phyloP scores from a whole-genome alignment of 2,329 filamentous ascomycete genomes.

The Fragosphaeria purpurea region DNA sequence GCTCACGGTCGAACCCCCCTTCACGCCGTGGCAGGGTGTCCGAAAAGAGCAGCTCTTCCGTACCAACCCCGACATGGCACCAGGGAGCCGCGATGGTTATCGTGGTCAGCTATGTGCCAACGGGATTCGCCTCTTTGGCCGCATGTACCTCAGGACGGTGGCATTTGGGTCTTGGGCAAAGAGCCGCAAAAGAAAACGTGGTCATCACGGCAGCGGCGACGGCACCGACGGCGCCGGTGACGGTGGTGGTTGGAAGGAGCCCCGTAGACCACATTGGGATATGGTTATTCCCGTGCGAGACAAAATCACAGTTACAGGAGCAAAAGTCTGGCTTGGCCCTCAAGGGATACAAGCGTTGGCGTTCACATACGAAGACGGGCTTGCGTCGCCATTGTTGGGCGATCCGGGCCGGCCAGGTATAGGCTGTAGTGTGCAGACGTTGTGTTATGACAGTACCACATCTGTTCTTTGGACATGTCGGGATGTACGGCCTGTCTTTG shows the following conservation, averaged over 20 bases:
- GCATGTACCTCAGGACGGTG: slow-evolving; percentile 1
- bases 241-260: no score
- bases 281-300: slow-evolving; percentile 1
- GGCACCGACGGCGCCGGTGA: no score
- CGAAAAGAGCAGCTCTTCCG: neutral
- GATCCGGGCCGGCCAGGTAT: neutral
- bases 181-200: neutral
- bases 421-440: neutral
- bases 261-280: neutral
- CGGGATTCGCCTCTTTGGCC: slow-evolving; percentile 3
- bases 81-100: no score
- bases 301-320: neutral
- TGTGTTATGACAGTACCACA: neutral
- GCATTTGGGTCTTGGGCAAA: neutral
- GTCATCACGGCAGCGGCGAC: neutral
- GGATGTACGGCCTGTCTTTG: neutral
- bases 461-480: neutral
- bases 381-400: slow-evolving; percentile 4
- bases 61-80: neutral
- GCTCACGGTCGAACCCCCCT: neutral
- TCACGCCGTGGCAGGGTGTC: neutral
- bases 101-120: slow-evolving; percentile 2
- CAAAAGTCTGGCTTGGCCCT: slow-evolving; percentile 3
- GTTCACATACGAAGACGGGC: slow-evolving; percentile 4
- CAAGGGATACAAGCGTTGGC: slow-evolving; percentile 2